Evolutionary conservation across 805 yeast genomes (phyloP), one percentile per base, ranked within the genome.

Genomic region (Grigorovia transvaalensis): DNA sequence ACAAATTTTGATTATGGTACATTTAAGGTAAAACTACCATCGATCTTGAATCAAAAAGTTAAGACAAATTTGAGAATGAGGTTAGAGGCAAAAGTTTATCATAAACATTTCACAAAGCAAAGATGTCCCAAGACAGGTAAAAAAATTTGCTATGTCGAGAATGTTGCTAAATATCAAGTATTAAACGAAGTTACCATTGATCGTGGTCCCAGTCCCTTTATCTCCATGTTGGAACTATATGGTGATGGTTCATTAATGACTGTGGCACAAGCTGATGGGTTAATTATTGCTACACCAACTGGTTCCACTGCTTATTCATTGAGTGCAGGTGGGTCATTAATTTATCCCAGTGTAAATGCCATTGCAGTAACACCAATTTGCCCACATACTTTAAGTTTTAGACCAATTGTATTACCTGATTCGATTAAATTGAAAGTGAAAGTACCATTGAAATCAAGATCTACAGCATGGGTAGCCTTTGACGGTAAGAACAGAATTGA

Each of bases 291-390:
- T 0, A 89, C 96, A 0, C 97, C 96, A 9, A 88, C 96, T 0
- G 97, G 97, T 0, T 88, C 96, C 0, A 90, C 98, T 0, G 97
- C 97, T 0, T 90, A 90, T 67, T 88, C 96, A 1, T 73, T 90
- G 47, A 84, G 95, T 44, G 96, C 97, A 0, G 96, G 96, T 9
- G 97, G 97, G 1, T 84, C 96, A 1, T 75, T 90, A 49, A 95
- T 90, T 7, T 96, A 90, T 61, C 96, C 97, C 0, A 88, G 86
- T 30, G 95, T 90, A n/a, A 83, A 88, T 53, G 96, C 96, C 12
- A 85, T 89, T 33, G 81, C 88, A 51, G 89, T 90, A 12, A 88
- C 96, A 0, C 97, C 97, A 0, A 88, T 90, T 50, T 90, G 97
- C 64, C 96, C 97, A 1, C 96, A 90, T 64, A 87, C 96, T 0